A percentile compares a stretch with the other conserved stretches of the same genome.
Conservation (phyloP, 129 eudicot species). For the Glebionis coronaria region DNA sequence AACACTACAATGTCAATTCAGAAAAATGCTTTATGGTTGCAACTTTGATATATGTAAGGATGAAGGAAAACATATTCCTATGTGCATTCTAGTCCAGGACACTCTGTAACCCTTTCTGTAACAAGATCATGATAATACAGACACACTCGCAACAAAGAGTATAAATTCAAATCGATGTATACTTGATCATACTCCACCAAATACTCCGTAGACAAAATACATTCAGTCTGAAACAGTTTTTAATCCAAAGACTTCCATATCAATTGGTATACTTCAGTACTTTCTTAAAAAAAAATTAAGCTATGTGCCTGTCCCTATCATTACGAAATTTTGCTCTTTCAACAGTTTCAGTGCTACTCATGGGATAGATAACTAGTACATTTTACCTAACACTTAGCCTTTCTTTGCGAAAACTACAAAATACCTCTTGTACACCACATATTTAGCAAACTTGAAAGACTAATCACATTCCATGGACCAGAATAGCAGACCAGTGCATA, state of each 20-base stretch:
- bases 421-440: background rate
- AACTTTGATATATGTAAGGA: no score
- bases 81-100: no score
- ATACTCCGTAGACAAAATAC: background rate
- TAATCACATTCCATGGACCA: conserved; percentile 1
- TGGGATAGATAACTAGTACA: conserved; percentile 7
- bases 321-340: background rate
- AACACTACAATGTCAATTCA: no score
- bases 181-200: background rate
- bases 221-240: background rate
- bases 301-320: background rate
- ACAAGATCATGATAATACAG: background rate
- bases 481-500: conserved; percentile 9
- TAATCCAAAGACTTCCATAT: background rate
- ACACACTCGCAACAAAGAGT: background rate
- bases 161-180: background rate
- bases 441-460: conserved; percentile 4
- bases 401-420: conserved; percentile 3
- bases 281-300: background rate
- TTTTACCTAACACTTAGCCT: conserved; percentile 3
- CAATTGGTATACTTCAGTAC: background rate
- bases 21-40: no score
- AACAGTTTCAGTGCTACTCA: background rate
- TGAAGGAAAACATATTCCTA: no score
- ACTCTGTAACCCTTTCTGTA: background rate